phyloP scores from a whole-genome alignment of 768 basidiomycete species.

The Agaricus sinodeliciosus region DNA sequence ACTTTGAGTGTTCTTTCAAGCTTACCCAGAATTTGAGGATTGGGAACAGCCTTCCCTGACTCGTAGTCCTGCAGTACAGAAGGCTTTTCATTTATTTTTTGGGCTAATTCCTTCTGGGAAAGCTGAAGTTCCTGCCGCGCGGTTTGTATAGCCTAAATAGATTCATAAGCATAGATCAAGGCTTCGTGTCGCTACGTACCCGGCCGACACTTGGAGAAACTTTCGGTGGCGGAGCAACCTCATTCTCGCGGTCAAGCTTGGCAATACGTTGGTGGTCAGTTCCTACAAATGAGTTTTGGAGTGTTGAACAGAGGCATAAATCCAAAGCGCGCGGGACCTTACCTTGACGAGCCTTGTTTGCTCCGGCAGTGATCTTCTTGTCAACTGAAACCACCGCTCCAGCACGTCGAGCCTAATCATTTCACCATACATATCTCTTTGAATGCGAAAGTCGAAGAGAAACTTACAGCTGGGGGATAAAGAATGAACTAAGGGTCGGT shows the following conservation, averaged over 20 bases:
- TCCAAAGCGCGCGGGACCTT: constrained; percentile 11
- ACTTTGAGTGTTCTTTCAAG: constrained; percentile 81
- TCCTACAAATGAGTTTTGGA: constrained; percentile 34
- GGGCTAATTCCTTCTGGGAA: constrained; percentile 89
- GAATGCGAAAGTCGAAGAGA: neutral
- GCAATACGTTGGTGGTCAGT: constrained; percentile 93
- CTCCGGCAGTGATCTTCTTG: constrained; percentile 64
- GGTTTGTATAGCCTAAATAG: constrained; percentile 65
- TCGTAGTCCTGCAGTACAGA: constrained; percentile 87
- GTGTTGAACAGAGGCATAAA: neutral
- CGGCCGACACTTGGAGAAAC: constrained; percentile 66
- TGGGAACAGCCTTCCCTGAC: constrained; percentile 81
- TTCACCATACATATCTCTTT: neutral
- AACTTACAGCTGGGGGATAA: constrained; percentile 46
- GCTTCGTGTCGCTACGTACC: constrained; percentile 32
- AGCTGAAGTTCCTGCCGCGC: constrained; percentile 73
- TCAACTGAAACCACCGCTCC: constrained; percentile 79
- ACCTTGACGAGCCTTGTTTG: constrained; percentile 79
- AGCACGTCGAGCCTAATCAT: constrained; percentile 58
- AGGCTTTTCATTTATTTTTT: constrained; percentile 91
- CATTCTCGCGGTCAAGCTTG: constrained; percentile 92
- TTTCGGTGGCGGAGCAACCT: constrained; percentile 88
- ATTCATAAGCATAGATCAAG: constrained; percentile 1
- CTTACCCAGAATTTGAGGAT: constrained; percentile 80
- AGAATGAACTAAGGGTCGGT: constrained; percentile 1